Base-by-base conservation (phyloP, 768 basidiomycete genomes). In the Hortiboletus campestris region DNA sequence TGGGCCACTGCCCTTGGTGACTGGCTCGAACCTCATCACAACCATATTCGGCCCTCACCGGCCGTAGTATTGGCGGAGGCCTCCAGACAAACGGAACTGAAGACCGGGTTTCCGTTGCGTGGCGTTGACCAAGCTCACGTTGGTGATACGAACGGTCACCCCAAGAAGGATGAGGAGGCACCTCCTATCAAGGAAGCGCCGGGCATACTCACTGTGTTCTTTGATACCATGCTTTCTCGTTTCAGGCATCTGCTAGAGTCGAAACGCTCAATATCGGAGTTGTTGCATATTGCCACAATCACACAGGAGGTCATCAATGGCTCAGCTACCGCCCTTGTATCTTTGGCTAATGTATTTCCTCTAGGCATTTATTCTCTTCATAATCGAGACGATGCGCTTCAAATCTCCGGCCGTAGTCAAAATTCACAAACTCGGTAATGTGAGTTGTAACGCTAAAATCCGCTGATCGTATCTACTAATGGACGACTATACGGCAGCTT, bases 1-100 rank as follows among this genome's bases (percentile, higher is more conserved):
- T 91, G 82, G 70, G 80, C 82, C 12, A 76, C 74, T 35, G 80
- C 82, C 16, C 72, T 91, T 44, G 81, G 85, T 31, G 79, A 84
- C 49, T 93, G 90, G 90, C 76, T 93, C 16, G 86, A 83, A 56
- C 86, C 86, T 8, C 84, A 88, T 67, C 89, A 93, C 59, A 78
- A 89, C 55, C 74, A 88, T 62, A 76, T 83, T 34, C 86, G 91
- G 2, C 91, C 89, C 5, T 84, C 84, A 19, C 82, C 88, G 2
- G 71, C 81, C 8, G 80, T 81, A 16, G 88, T 90, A 32, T 74
- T 90, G 22, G 88, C 86, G 8, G 90, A 90, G 67, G 87, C 85
- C 32, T 81, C 87, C 7, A 90, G 84, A 61, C 82, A 84, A 67
- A 83, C 84, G 0, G 83, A 89, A 63, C 71, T 83, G 40, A 90